A percentile compares a stretch with the other conserved stretches of the same genome.
Conservation (phyloP, 2,329 filamentous ascomycete species). For the Alternaria ethzedia region DNA sequence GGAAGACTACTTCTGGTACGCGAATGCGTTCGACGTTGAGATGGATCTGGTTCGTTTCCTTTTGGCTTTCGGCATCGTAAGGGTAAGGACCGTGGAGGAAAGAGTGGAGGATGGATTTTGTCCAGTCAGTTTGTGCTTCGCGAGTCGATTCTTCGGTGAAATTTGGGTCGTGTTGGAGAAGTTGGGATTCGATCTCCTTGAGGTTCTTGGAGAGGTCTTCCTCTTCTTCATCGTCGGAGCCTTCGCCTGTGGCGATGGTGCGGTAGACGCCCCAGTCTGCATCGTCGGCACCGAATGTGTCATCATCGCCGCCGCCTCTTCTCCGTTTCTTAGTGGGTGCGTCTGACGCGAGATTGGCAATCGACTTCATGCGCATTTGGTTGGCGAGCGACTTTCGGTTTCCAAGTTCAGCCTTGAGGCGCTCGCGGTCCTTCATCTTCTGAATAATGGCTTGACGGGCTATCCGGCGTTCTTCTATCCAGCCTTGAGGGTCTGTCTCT, state of each 20-base stretch:
- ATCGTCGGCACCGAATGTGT: conserved; percentile 95
- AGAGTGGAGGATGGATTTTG: conserved; percentile 85
- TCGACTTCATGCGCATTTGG: conserved; percentile 97
- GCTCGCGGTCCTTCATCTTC: conserved; percentile 91
- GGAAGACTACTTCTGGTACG: conserved; percentile 91
- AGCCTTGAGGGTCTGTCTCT: conserved; percentile 81
- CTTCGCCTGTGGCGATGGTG: conserved; percentile 81
- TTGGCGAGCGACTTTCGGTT: conserved; percentile 96
- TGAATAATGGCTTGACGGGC: conserved; percentile 74
- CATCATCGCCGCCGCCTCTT: conserved; percentile 87
- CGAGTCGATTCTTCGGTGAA: conserved; percentile 94
- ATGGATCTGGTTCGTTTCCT: conserved; percentile 85
- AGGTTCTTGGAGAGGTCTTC: conserved; percentile 79
- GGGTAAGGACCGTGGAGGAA: conserved; percentile 88
- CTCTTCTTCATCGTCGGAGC: conserved; percentile 89
- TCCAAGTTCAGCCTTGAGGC: conserved; percentile 90
- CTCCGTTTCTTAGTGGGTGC: conserved; percentile 81
- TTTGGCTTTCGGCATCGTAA: conserved; percentile 79
- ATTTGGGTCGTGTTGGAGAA: conserved; percentile 82
- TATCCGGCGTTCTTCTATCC: conserved; percentile 82
- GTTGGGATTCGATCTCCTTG: conserved; percentile 79
- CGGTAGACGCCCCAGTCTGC: conserved; percentile 98
- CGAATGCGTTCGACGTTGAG: conserved; percentile 96
- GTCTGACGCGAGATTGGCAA: conserved; percentile 94
- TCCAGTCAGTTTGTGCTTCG: conserved; percentile 94